Conservation (phyloP, 2,329 filamentous ascomycete species). For the Talaromyces piceae region DNA sequence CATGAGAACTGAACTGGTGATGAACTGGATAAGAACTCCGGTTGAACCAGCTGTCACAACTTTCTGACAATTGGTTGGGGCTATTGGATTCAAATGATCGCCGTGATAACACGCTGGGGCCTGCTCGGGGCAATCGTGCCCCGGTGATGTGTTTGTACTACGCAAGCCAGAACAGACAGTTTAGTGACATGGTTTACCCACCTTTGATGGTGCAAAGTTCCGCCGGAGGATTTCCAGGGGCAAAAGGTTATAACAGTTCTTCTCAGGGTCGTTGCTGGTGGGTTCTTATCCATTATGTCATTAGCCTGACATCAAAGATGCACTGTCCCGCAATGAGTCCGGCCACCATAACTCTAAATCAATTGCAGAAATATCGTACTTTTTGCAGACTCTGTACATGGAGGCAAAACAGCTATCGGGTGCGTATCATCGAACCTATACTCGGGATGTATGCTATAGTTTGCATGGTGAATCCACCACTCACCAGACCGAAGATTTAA, state of each 20-base stretch:
- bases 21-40: not conserved
- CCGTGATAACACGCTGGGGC: too few species aligned
- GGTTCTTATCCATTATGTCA: not conserved
- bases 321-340: not conserved
- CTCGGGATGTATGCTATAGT: too few species aligned
- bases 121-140: too few species aligned
- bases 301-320: not conserved
- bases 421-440: too few species aligned
- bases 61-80: too few species aligned
- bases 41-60: too few species aligned
- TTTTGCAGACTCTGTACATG: too few species aligned
- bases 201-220: not conserved
- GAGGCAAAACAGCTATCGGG: too few species aligned
- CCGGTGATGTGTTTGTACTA: not conserved
- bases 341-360: not conserved
- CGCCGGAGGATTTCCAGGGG: not conserved
- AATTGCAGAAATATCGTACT: not conserved
- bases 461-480: not conserved
- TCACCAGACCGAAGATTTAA: too few species aligned
- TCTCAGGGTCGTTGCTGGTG: not conserved
- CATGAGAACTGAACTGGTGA: not conserved
- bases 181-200: not conserved
- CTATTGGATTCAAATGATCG: too few species aligned
- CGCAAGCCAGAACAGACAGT: not conserved
- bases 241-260: not conserved